Base-by-base conservation (phyloP, 768 basidiomycete genomes). In the Hemileccinum impolitum region DNA sequence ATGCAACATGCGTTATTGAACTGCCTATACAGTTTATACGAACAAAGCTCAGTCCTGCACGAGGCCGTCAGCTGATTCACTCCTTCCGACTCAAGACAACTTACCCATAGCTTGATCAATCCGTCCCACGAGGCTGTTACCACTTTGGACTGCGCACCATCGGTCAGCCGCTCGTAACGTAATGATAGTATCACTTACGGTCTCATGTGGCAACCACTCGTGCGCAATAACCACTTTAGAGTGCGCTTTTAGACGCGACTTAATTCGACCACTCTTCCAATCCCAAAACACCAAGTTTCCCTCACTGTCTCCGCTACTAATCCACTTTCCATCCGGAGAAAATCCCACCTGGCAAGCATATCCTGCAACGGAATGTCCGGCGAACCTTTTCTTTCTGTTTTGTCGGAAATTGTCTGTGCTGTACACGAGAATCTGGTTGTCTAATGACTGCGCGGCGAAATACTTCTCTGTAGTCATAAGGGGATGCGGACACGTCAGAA, bases 231-330 rank as follows among this genome's bases (percentile, higher is more conserved):
- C 90, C n/a, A 96, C 95, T 71, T 97, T 93, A 12, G 80, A 83
- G 67, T 98, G 96, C 3, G 91, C 92, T 55, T 84, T 82, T 47
- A 98, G 69, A 34, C 91, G 76, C 47, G 88, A 92, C 72, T 94
- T 91, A 68, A 98, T 94, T 54, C 91, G 83, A 2, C 94, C 90
- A n/a, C 87, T 94, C 72, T 96, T 98, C 90, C 92, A 99, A 68
- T 98, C 96, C 96, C 96, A 99, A 69, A 97, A 95, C 3, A 97
- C 89, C 37, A 99, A 78, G 66, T 96, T 94, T 9, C 96, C 96
- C 57, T 87, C 84, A 10, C 90, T 90, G 61, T 97, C 95, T 25
- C 96, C 96, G 50, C 92, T 94, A 61, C 91, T 94, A 60, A 99
- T 89, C 89, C 93, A 98, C 69, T 93, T 92, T 3, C 96, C 96